Conservation (phyloP, 1,284 basidiomycete genomes). For the Coniophora puteana region DNA sequence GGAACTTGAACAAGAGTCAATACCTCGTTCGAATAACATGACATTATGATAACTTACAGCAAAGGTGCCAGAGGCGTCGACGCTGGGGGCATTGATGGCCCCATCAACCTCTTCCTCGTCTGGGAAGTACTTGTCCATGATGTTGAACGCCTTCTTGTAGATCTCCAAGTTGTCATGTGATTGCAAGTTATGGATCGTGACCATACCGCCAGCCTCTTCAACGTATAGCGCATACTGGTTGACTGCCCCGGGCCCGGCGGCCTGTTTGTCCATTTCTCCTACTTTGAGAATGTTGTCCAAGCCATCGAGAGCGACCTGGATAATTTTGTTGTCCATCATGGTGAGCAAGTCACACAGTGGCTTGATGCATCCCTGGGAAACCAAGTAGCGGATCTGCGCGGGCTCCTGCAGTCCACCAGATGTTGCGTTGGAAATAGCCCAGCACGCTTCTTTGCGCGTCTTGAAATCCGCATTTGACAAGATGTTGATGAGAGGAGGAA, state of each 20-base stretch:
- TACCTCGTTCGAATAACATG: too few species aligned
- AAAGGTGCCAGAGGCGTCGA: constrained; percentile 88
- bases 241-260: constrained; percentile 76
- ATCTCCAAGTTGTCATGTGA: constrained; percentile 99
- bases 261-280: constrained; percentile 93
- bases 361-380: constrained; percentile 97
- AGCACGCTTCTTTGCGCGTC: constrained; percentile 99
- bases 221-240: constrained; percentile 96
- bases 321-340: constrained; percentile 99
- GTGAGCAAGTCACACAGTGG: constrained; percentile 94
- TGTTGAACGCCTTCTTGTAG: constrained; percentile 99
- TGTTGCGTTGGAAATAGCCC: constrained; percentile 99
- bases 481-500: constrained; percentile 98
- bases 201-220: constrained; percentile 98
- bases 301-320: constrained; percentile 96
- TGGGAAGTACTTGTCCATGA: constrained; percentile 96
- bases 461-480: constrained; percentile 98
- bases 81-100: constrained; percentile 74
- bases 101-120: constrained; percentile 84
- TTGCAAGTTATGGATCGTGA: constrained; percentile 97
- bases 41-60: constrained; percentile 56
- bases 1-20: constrained; percentile 68
- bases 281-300: constrained; percentile 99
- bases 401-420: constrained; percentile 98
- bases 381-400: constrained; percentile 96